Evolutionary conservation across 2,329 filamentous ascomycete species (phyloP), one percentile per base, ranked within the genome.

Genomic region (Hypoxylon sp.): DNA sequence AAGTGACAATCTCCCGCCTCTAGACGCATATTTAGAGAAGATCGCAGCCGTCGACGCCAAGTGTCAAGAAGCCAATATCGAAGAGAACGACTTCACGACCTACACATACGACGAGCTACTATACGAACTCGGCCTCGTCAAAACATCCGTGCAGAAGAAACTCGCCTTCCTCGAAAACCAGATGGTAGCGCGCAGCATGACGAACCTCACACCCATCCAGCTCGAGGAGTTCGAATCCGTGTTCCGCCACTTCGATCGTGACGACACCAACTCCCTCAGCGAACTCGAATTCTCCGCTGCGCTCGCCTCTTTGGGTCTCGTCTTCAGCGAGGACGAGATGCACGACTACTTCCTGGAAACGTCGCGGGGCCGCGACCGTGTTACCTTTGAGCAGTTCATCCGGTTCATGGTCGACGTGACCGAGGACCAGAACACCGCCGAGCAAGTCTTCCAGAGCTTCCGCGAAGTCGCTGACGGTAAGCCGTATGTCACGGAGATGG

Each of bases 11-110:
- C 84, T 99, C 11, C 88, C 93, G 8, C 95, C 95, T 2, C 86
- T 99, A n/a, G 94, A 98, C 75, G 89, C 92, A 67, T 99, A 97
- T 78, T 87, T 99, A 44, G 90, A 93, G 70, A 92, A 94, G 71
- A 98, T 99, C 77, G 92, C 90, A 13, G 89, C 89, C 10, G 87
- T 98, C 52, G 94, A 98, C 77, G 89, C 90, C 71, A 94, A 97
- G 81, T 99, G 96, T 79, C 88, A 91, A 67, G 95, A 98, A 83
- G 96, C 96, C 69, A 98, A 99, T 79, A 98, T 99, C 71, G 96
- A 99, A 81, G 96, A 99, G 77, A 99, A 99, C 80, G 96, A 99
- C 83, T 98, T 96, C 80, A 99, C 96, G n/a, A 98, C 95, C 8
- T 98, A 98, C 82, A 97, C 95, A 9, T 96, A 98, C 79, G 96